A percentile compares a stretch with the other conserved stretches of the same genome.
These are phyloP conservation scores for Lotus japonicus DNA, from an alignment of 306 rosid species.

Conservation along the genomic window DNA sequence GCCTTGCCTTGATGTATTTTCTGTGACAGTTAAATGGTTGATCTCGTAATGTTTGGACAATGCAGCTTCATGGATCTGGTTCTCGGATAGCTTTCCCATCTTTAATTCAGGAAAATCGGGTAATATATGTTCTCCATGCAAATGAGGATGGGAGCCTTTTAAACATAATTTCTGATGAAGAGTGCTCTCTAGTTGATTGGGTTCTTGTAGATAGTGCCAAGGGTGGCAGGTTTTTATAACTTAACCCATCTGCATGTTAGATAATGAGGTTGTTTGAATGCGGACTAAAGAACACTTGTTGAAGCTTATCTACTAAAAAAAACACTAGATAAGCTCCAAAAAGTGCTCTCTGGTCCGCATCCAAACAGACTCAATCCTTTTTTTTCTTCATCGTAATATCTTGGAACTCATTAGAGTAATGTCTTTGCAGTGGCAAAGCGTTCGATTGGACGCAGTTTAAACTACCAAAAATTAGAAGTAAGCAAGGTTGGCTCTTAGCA, in stretches of 20 bases:
- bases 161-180: constrained; percentile 54
- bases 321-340: too few relatives aligned
- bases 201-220: constrained; percentile 75
- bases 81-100: constrained; percentile 65
- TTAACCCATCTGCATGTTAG: neutral
- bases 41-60: constrained; percentile 12
- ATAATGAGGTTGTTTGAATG: neutral
- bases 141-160: constrained; percentile 62
- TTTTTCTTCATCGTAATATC: neutral
- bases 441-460: constrained; percentile 71
- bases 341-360: too few relatives aligned
- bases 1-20: neutral
- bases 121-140: constrained; percentile 85
- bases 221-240: constrained; percentile 65
- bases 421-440: constrained; percentile 59
- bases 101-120: constrained; percentile 43
- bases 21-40: constrained; percentile 8
- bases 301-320: too few relatives aligned
- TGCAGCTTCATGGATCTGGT: constrained; percentile 85
- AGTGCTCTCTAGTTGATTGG: constrained; percentile 73
- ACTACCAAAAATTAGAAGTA: constrained; percentile 64
- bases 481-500: constrained; percentile 94
- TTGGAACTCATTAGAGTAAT: neutral
- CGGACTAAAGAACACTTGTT: too few relatives aligned
- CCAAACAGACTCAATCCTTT: neutral